These are phyloP conservation scores for Gonapodya sp. DNA, from an alignment of 192 early-diverging fungal genomes.

Conservation along the genomic window DNA sequence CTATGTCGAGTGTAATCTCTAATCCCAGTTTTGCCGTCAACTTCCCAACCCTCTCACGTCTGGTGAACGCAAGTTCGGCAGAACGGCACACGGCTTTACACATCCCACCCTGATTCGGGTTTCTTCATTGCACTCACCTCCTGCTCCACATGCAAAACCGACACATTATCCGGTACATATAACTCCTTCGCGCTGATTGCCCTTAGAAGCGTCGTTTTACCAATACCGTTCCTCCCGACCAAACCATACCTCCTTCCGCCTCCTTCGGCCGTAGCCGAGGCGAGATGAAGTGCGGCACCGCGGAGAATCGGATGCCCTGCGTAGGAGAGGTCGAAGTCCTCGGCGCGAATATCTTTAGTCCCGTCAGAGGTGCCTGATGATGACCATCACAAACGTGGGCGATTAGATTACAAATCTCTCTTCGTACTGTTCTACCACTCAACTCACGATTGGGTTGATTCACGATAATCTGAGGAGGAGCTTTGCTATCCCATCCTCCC, in stretches of 20 bases:
- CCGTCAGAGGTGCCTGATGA: slow-evolving; percentile 57
- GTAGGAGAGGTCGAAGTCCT: slow-evolving; percentile 93
- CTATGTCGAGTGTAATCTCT: too few relatives aligned
- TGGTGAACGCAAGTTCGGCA: too few relatives aligned
- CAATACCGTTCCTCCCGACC: slow-evolving; percentile 86
- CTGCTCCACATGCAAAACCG: slow-evolving; percentile 95
- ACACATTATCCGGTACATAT: slow-evolving; percentile 78
- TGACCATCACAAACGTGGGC: slow-evolving; percentile 58
- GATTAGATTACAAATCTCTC: background rate
- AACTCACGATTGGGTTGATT: slow-evolving; percentile 46
- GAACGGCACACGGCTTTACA: too few relatives aligned
- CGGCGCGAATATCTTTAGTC: slow-evolving; percentile 92
- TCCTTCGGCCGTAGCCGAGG: slow-evolving; percentile 8
- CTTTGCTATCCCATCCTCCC: slow-evolving; percentile 47
- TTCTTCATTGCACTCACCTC: slow-evolving; percentile 44
- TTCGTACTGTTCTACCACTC: background rate
- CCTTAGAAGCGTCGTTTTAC: slow-evolving; percentile 62
- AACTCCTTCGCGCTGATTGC: slow-evolving; percentile 79
- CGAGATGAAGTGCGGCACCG: slow-evolving; percentile 69
- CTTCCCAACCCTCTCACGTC: too few relatives aligned
- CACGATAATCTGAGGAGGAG: slow-evolving; percentile 55
- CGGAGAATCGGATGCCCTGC: slow-evolving; percentile 89
- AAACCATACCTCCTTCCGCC: slow-evolving; percentile 92
- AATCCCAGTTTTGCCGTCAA: too few relatives aligned
- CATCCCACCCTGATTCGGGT: background rate